Percentiles rank a stretch among this genome's conserved stretches.
Conservation (phyloP, 495 filamentous ascomycete species). For the Schizothecium vesticola region DNA sequence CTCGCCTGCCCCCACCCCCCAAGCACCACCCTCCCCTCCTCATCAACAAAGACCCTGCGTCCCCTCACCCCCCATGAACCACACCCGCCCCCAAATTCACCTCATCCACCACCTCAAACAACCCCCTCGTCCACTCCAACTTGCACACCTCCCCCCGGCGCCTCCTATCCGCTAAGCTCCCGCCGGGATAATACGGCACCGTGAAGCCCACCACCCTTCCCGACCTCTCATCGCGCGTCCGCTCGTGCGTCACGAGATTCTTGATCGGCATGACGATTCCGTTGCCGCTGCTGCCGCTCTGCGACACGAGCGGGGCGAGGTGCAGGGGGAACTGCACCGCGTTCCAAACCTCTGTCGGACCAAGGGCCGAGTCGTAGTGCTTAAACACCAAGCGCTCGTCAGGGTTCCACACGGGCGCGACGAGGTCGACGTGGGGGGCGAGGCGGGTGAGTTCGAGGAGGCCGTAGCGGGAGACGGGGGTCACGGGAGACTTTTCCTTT, state of each 20-base stretch:
- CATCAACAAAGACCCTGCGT: not conserved
- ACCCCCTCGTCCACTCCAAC: constrained; percentile 4
- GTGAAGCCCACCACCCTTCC: constrained; percentile 4
- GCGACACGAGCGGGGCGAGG: not conserved
- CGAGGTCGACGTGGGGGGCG: constrained; percentile 1
- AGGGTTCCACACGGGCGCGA: not conserved
- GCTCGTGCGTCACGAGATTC: constrained; percentile 1
- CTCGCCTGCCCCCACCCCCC: not conserved
- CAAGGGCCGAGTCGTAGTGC: not conserved
- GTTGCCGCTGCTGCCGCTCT: not conserved
- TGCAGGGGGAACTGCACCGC: not conserved
- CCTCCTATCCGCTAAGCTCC: not conserved
- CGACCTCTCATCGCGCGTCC: not conserved
- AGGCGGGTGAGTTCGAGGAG: constrained; percentile 1
- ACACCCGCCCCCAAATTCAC: constrained; percentile 9
- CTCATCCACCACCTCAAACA: constrained; percentile 9
- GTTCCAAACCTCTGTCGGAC: not conserved
- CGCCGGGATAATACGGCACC: not conserved
- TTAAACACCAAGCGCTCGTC: constrained; percentile 2
- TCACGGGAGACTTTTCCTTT: not conserved
- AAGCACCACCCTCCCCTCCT: not conserved
- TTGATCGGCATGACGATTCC: constrained; percentile 1
- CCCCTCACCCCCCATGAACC: not conserved
- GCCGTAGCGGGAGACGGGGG: not conserved
- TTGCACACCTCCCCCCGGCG: not conserved